phyloP scores from a whole-genome alignment of 257 asterid genomes.

The Agastache rugosa region DNA sequence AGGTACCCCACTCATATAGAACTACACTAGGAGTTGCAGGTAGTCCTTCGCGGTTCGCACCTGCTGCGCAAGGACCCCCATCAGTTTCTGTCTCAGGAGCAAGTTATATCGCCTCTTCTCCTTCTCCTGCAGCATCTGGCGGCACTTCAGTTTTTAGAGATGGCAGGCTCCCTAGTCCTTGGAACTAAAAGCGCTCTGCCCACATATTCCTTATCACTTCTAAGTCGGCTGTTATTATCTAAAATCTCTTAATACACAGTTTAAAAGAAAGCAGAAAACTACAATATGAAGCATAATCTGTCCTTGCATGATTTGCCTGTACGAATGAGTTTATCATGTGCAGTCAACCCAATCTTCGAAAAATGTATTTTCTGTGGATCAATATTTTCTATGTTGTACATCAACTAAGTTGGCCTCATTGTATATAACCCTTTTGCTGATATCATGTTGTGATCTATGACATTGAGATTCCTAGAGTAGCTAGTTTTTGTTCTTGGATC shows the following conservation, averaged over 20 bases:
- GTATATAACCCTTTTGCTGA: conserved; percentile 16
- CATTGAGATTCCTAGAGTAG: not conserved
- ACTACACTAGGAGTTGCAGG: conserved; percentile 59
- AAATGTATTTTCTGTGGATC: not conserved
- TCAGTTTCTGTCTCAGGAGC: conserved; percentile 74
- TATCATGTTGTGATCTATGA: not conserved
- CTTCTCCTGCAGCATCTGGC: conserved; percentile 95
- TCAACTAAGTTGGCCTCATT: not conserved
- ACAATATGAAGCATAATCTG: conserved; percentile 19
- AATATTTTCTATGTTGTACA: not conserved
- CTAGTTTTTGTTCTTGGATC: not conserved
- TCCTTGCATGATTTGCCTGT: not conserved
- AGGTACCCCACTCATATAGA: conserved; percentile 73
- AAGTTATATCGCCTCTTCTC: conserved; percentile 74
- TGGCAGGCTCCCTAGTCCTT: conserved; percentile 69
- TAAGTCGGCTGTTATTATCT: conserved; percentile 5
- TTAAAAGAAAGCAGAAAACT: conserved; percentile 5
- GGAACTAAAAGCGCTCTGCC: conserved; percentile 47
- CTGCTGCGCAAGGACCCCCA: conserved; percentile 64
- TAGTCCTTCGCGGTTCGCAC: conserved; percentile 84
- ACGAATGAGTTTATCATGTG: conserved; percentile 10
- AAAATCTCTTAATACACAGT: conserved; percentile 1
- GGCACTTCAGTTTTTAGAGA: conserved; percentile 85
- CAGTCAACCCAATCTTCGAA: not conserved
- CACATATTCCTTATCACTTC: not conserved